Evolutionary conservation across 345 rosid genomes (phyloP).

Genomic region (Citrus unshiu): DNA sequence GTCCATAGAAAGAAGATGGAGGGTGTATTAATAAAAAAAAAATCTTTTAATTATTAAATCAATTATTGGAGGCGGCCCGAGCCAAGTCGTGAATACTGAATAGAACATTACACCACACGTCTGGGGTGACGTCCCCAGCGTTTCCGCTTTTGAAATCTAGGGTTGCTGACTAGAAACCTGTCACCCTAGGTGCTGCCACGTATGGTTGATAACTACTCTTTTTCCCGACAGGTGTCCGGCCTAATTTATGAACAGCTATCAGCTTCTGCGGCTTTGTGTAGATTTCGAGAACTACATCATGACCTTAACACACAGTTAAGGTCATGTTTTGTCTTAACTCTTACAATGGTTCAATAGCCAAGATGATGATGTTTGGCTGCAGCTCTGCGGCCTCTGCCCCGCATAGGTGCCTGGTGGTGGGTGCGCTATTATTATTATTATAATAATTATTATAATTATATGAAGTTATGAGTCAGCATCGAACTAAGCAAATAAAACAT

Average conservation of each 20-base stretch:
- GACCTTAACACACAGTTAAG: not conserved
- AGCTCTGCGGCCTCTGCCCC: not conserved
- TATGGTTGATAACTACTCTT: not conserved
- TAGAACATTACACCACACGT: too few relatives aligned
- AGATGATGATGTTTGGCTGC: not conserved
- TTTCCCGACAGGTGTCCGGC: slow-evolving; percentile 1
- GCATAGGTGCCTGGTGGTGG: not conserved
- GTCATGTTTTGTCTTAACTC: not conserved
- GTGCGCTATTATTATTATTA: not conserved
- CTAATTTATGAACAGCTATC: not conserved
- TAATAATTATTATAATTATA: too few relatives aligned
- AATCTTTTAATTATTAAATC: too few relatives aligned
- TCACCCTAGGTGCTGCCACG: slow-evolving; percentile 7
- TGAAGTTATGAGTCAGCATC: not conserved
- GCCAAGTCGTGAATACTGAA: not conserved
- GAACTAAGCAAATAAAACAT: too few relatives aligned
- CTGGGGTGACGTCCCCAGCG: too few relatives aligned
- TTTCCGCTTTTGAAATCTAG: not conserved
- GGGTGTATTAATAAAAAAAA: too few relatives aligned
- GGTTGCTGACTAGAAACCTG: not conserved
- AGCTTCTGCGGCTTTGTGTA: not conserved
- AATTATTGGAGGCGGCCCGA: not conserved
- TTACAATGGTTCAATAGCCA: not conserved
- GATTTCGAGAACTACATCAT: not conserved
- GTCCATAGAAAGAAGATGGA: too few relatives aligned